Evolutionary conservation across 2,329 filamentous ascomycete genomes (phyloP).

Genomic region (Xylariaceae sp.): DNA sequence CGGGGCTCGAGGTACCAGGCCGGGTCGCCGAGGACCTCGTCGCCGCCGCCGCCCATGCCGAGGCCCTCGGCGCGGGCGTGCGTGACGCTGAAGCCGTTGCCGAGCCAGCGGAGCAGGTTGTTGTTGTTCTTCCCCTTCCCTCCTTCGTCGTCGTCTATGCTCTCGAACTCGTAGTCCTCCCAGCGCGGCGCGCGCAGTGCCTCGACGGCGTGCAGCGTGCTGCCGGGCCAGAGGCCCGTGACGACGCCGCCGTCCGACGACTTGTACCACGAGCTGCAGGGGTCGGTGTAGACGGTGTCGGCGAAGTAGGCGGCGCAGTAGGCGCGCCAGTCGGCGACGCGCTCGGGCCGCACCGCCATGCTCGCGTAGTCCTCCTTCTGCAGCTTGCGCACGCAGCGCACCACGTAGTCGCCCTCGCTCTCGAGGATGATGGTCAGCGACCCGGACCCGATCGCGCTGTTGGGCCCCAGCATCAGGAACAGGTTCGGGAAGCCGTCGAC

Average conservation of each 20-base stretch:
- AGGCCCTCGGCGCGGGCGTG: conserved; percentile 23
- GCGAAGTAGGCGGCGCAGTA: conserved; percentile 42
- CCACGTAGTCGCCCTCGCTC: conserved; percentile 39
- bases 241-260: conserved; percentile 32
- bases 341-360: conserved; percentile 34
- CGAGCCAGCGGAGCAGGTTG: conserved; percentile 32
- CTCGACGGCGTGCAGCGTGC: conserved; percentile 35
- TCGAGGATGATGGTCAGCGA: conserved; percentile 40
- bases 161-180: conserved; percentile 38
- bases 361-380: conserved; percentile 37
- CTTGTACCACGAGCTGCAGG: conserved; percentile 49
- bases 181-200: conserved; percentile 33
- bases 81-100: conserved; percentile 33
- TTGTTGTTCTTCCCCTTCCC: not conserved
- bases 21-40: conserved; percentile 20
- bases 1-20: conserved; percentile 25
- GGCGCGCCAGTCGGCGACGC: conserved; percentile 38
- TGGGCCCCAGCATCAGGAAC: conserved; percentile 42
- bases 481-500: conserved; percentile 42
- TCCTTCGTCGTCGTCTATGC: conserved; percentile 16
- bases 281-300: conserved; percentile 38
- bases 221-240: conserved; percentile 38
- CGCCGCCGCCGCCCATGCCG: conserved; percentile 1
- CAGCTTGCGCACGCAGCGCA: conserved; percentile 38
- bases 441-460: conserved; percentile 39